Evolutionary conservation across 345 rosid species (phyloP), one percentile per base, ranked within the genome.

Genomic region (Rhodomyrtus tomentosa): DNA sequence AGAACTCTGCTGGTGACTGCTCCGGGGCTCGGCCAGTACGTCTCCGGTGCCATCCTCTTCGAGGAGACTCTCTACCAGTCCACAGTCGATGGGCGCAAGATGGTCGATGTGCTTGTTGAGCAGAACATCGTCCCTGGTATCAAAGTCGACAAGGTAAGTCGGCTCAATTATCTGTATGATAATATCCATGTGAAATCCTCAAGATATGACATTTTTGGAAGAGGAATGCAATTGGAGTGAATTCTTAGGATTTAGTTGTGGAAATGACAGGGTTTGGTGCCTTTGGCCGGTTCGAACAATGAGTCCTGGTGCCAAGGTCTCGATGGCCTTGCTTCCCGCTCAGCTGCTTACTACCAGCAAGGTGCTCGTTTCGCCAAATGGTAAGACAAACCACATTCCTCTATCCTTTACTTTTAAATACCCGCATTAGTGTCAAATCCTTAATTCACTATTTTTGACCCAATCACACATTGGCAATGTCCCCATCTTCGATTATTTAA

Each of bases 261-360:
- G 24, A 68, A 36, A 68, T 68, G 79, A 49, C 88, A 87, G 90
- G 90, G 92, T 85, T 84, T 90, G 83, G 90, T 89, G 68, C 92
- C 92, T 14, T 50, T 90, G 68, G 82, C 89, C 51, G 89, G 91
- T 52, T 88, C 92, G 12, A 89, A 88, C 84, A 74, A 89, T 55
- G 90, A 90, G 76, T 89, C 92, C 21, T 89, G 92, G 91, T 86
- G 91, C 85, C 92, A 90, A 84, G 92, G 92, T 86, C 90, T 90
- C 7, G 92, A 90, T 56, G 90, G 90, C 80, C 91, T 89, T 4
- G 91, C 91, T 16, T 85, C 92, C 13, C 88, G 86, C 56, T 52
- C 88, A 5, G 90, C 89, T 76, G 88, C 89, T 82, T 90, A 90
- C 90, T 87, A 88, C 76, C 87, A 88, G 82, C 90, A 87, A 40